These are phyloP conservation scores for Alternaria incomplexa DNA, from an alignment of 2,329 filamentous ascomycete genomes.

Conservation along the genomic window DNA sequence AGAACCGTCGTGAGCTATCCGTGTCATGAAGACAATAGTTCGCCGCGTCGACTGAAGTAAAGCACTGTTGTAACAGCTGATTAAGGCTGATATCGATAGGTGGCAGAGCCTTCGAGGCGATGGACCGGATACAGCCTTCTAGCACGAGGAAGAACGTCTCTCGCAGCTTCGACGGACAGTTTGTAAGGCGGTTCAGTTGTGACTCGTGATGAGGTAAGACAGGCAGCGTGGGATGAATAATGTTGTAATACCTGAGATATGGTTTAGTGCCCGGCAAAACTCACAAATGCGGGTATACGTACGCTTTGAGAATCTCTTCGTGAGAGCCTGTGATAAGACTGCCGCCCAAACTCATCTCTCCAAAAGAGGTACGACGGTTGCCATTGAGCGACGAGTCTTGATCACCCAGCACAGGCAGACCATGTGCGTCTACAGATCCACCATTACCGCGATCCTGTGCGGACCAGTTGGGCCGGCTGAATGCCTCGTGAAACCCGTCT, in stretches of 20 bases:
- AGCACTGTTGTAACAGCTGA: constrained; percentile 38
- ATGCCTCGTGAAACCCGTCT: constrained; percentile 42
- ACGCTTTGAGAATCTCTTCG: constrained; percentile 46
- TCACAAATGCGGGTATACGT: constrained; percentile 5
- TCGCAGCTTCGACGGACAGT: constrained; percentile 43
- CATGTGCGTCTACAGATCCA: constrained; percentile 23
- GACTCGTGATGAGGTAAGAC: constrained; percentile 42
- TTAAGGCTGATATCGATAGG: constrained; percentile 31
- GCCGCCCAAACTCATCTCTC: constrained; percentile 43
- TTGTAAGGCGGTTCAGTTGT: constrained; percentile 41
- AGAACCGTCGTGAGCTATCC: constrained; percentile 37
- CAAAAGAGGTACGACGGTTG: constrained; percentile 43
- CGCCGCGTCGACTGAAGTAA: constrained; percentile 37
- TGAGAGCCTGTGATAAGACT: constrained; percentile 44
- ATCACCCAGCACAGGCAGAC: constrained; percentile 30
- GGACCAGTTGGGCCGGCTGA: constrained; percentile 42
- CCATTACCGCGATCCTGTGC: constrained; percentile 44
- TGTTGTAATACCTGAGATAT: constrained; percentile 40
- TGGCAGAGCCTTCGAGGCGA: constrained; percentile 36
- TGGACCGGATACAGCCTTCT: constrained; percentile 42
- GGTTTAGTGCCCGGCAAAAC: constrained; percentile 16
- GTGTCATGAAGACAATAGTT: constrained; percentile 35
- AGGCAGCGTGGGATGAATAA: constrained; percentile 45
- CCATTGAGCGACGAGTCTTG: constrained; percentile 42
- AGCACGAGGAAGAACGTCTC: constrained; percentile 46